Base-by-base conservation (phyloP, 495 filamentous ascomycete species). In the Sphaerosporella brunnea region DNA sequence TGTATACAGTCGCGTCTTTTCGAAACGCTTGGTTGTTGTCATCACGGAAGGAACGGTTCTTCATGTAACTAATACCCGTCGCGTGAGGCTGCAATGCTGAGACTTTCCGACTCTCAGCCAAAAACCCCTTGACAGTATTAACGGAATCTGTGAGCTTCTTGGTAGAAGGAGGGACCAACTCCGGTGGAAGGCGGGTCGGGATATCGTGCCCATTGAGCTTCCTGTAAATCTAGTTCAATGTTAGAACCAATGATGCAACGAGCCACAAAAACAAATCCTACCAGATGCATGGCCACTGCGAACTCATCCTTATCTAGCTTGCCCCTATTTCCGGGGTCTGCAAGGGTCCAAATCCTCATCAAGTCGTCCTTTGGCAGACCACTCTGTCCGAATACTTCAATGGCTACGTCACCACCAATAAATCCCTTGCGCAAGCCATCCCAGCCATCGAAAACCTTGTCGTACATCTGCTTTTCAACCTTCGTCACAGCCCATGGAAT, bases 401-500 rank as follows among this genome's bases (percentile, higher is more conserved):
- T 92, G 20, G 88, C 86, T 49, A 86, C 84, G 51, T 87, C 84
- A 21, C 92, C 92, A 42, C 78, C 79, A 56, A 99, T 87, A 48
- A 80, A 95, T 0, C 92, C 92, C 63, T 93, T 95, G 51, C 75
- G 77, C 45, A 96, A 72, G 10, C 90, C 90, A 69, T 99, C 92
- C 92, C 92, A 96, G 8, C 86, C 86, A 38, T 81, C 79, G 69
- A 99, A 99, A 11, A 96, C 69, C 50, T 86, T 75, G 66, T 99
- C 92, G 52, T 96, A 99, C 45, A 90, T 80, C 48, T 83, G 88
- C 69, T 99, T 99, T 64, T 99, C 92, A 52, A 93, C 84, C 63
- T 99, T 99, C 5, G 92, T 99, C 45, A 99, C 88, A 20, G 92
- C 90, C 90, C 88, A 99, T 2, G 92, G 88, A 58, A 99, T 86